Base-by-base conservation (phyloP, 805 yeast genomes). In the Tetrapisispora pingtungensis region DNA sequence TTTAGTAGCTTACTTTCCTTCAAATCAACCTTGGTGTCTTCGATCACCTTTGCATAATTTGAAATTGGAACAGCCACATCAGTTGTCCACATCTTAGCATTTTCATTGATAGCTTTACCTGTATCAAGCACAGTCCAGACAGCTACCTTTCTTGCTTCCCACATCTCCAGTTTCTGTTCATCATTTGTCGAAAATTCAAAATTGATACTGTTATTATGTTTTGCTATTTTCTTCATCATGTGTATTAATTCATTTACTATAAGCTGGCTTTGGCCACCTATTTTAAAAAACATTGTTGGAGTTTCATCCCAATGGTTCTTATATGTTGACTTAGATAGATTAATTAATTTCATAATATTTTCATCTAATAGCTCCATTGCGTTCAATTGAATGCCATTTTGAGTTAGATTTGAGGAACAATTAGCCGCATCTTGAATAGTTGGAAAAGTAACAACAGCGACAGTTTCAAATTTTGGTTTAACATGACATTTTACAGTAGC, bases 11-110 rank as follows among this genome's bases (percentile, higher is more conserved):
- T 77, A 24, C 77, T 72, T 4, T 61, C 57, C 42, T 71, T 73
- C 52, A 84, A 66, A 45, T 78, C 86, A 5, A 66, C 65, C 59
- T 81, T 77, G 2, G 87, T 77, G 39, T 73, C 78, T 26, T 72
- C 68, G 38, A 84, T 78, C 31, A 82, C 72, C n/a, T 67, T 65
- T 2, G 90, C 78, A 37, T 84, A 69, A 45, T 68, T 68, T 0
- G 89, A 81, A 40, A 84, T 71, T 2, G 94, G 94, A 14, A 84
- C 93, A 5, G 89, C 89, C 5, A 84, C 85, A 64, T 84, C 94
- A 0, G 93, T 84, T 26, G 88, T 81, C 74, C 85, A 78, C 34
- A 75, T 64, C 54, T 72, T 75, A 7, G 80, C 76, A 10, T 65
- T 55, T 22, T 76, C 74, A 42, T 70, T 64, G 7, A 65, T 55